Base-by-base conservation (phyloP, 2,329 filamentous ascomycete species). In the Fusarium denticulatum region DNA sequence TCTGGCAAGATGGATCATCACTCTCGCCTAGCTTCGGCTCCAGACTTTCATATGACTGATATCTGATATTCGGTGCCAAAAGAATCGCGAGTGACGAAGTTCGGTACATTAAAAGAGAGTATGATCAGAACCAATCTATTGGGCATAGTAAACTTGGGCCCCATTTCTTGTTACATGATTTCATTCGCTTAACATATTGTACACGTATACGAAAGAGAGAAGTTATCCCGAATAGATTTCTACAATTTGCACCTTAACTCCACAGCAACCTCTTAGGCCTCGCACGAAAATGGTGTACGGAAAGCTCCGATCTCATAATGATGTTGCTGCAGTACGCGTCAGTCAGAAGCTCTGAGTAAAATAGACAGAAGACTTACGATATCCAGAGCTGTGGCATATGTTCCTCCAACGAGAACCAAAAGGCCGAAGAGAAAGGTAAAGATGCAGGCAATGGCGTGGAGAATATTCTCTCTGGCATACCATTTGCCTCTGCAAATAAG, bases 401-500 rank as follows among this genome's bases (percentile, higher is more conserved):
- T 74, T 20, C 72, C 72, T 3, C 68, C 69, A 3, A 74, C 39
- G 4, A 74, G 49, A 0, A 74, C 60, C 39, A 74, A 26, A 0
- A 77, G 46, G 0, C 75, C 75, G 9, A 77, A 56, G 7, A 77
- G 1, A 7, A 77, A 71, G 9, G 72, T 72, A n/a, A 70, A 57
- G 0, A 62, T 34, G 6, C 71, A 74, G 34, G 70, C 53, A 22
- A 64, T 1, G 0, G 70, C 65, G 34, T 65, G 53, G 4, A 70
- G 11, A 11, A 77, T 58, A 18, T 77, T 76, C 18, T 72, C 67
- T 56, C 61, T 63, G 2, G 64, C 60, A 45, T 72, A 62, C 67
- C 74, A 76, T 13, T 71, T 69, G 9, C 79, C 79, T 24, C 80
- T 71, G 39, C 72, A 71, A n/a, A 80, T 74, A 10, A 83, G 76